Evolutionary conservation across 2,329 filamentous ascomycete genomes (phyloP), one percentile per base, ranked within the genome.

Genomic region (Alternaria metachromatica): DNA sequence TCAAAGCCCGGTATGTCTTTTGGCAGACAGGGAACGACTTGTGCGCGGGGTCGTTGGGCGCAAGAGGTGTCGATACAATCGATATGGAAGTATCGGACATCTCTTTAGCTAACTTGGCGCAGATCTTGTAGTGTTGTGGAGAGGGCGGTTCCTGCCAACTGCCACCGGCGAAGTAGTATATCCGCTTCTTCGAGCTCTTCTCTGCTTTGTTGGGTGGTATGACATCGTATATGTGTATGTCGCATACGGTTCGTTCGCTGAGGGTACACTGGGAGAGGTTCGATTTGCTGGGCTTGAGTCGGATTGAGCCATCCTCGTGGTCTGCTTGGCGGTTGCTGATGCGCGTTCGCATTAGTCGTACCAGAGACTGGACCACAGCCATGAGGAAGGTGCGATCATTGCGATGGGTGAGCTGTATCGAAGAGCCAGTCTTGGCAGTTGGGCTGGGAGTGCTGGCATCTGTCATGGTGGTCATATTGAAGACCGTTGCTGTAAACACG

Each of bases 131-230:
- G 64, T 89, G 87, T 51, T 86, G 80, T 0, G 75, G 67, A 4
- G 80, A 82, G 0, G 87, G 83, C 0, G 84, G 84, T 66, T 79
- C 79, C 63, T 86, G 85, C 84, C 87, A 89, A 4, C 85, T 85
- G 7, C 87, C 87, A 2, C 87, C 87, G 0, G 81, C 81, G 65
- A 87, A 87, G 63, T 88, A 89, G 63, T 86, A 84, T 23, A 89
- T 76, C 5, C 79, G 73, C 64, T 77, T 80, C 21, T 60, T 72
- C 12, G 62, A 60, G 25, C 60, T 56, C 46, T 65, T 65, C 6
- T 55, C 45, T 0, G 57, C 11, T 15, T 61, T 51, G 1, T 63
- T 67, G 3, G 72, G 72, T 5, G 78, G 66, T 10, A 69, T 49
- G 6, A 85, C 63, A 54, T 85, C 83, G 74, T 86, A 86, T 20